These are phyloP conservation scores for Thuidium tamariscinum DNA, from an alignment of 225 moss, liverwort and hornwort species.

Conservation along the genomic window DNA sequence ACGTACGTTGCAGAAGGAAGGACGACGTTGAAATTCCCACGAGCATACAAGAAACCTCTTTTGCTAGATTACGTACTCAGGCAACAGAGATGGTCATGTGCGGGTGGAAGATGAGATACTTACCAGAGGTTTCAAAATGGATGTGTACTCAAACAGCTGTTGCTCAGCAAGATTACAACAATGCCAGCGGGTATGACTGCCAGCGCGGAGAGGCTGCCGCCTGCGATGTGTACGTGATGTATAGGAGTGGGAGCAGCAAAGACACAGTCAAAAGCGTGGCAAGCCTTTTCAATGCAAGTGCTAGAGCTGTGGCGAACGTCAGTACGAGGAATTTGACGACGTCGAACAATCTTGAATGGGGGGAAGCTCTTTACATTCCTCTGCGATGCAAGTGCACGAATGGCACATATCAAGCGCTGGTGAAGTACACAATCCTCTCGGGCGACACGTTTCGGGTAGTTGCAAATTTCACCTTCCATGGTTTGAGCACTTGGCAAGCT, in stretches of 20 bases:
- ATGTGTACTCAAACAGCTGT: background rate
- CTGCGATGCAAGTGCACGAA: constrained; percentile 32
- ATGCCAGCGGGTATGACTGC: constrained; percentile 13
- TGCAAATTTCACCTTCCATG: constrained; percentile 2
- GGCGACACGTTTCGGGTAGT: background rate
- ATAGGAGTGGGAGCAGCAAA: background rate
- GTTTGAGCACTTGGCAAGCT: constrained; percentile 11
- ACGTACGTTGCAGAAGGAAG: background rate
- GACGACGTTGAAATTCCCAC: background rate
- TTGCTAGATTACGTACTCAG: background rate
- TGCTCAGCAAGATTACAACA: constrained; percentile 28
- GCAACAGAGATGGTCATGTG: background rate
- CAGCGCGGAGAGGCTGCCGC: background rate
- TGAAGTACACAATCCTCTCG: constrained; percentile 4
- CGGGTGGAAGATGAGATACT: background rate
- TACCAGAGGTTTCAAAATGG: background rate
- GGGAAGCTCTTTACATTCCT: constrained; percentile 24
- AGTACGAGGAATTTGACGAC: background rate
- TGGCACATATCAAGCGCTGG: constrained; percentile 4
- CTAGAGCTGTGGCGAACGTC: constrained; percentile 9
- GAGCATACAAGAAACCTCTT: too few relatives aligned
- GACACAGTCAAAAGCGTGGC: background rate
- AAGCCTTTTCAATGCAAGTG: background rate
- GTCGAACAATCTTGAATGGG: background rate
- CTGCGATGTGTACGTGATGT: constrained; percentile 14